phyloP scores from a whole-genome alignment of 257 asterid genomes.

The Penstemon davidsonii region DNA sequence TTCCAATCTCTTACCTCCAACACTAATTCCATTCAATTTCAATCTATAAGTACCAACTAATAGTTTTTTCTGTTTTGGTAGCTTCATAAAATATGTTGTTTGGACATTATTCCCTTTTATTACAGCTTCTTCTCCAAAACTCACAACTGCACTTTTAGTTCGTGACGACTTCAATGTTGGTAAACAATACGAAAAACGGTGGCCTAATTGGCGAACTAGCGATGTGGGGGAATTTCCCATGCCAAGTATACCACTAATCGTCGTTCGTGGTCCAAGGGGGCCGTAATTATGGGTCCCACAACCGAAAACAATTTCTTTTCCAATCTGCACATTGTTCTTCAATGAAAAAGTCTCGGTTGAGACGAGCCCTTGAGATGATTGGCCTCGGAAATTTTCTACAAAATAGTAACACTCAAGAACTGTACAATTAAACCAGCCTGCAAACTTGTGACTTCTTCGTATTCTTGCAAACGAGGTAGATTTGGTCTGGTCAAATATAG shows the following conservation, averaged over 20 bases:
- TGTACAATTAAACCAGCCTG: neutral
- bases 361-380: slow-evolving; percentile 3
- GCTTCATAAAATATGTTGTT: neutral
- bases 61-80: neutral
- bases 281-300: neutral
- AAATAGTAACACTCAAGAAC: slow-evolving; percentile 11
- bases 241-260: slow-evolving; percentile 1
- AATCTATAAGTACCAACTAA: neutral
- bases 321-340: neutral
- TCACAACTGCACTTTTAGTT: neutral
- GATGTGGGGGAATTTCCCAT: slow-evolving; percentile 19
- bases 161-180: neutral
- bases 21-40: slow-evolving; percentile 11
- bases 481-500: slow-evolving; percentile 4
- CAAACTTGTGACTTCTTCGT: neutral
- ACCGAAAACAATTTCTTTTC: neutral
- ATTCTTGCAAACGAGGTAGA: neutral
- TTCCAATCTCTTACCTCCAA: slow-evolving; percentile 8
- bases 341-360: slow-evolving; percentile 5
- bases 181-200: slow-evolving; percentile 16
- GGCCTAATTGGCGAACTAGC: neutral
- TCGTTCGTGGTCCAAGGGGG: neutral
- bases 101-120: neutral
- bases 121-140: slow-evolving; percentile 2
- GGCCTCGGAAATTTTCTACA: neutral